Evolutionary conservation across 257 asterid species (phyloP).

Genomic region (Verbena officinalis): DNA sequence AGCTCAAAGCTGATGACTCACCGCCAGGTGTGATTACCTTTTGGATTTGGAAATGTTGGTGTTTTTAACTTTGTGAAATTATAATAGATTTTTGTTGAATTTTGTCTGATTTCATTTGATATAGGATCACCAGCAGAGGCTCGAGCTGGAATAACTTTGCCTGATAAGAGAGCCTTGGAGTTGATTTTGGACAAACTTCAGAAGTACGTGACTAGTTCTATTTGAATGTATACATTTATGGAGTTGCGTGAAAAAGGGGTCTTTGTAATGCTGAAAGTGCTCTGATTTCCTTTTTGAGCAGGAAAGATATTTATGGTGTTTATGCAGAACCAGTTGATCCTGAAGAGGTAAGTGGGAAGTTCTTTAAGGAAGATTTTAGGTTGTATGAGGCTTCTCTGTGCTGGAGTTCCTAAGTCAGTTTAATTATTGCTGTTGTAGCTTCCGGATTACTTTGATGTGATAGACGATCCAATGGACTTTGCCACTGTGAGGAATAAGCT

Average conservation of each 20-base stretch:
- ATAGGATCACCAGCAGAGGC: conserved; percentile 69
- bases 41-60: neutral
- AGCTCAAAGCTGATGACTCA: conserved; percentile 53
- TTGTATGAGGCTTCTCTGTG: conserved; percentile 11
- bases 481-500: conserved; percentile 91
- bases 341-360: conserved; percentile 71
- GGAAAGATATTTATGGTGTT: conserved; percentile 96
- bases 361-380: conserved; percentile 4
- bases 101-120: conserved; percentile 18
- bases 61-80: neutral
- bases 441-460: conserved; percentile 95
- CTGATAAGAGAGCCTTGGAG: conserved; percentile 84
- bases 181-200: conserved; percentile 91
- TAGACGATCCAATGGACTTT: conserved; percentile 95
- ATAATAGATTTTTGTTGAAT: conserved; percentile 20
- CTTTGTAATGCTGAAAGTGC: conserved; percentile 32
- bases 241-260: conserved; percentile 13
- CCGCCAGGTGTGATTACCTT: conserved; percentile 56
- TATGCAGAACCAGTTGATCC: conserved; percentile 99
- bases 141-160: conserved; percentile 54
- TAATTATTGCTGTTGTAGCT: conserved; percentile 55
- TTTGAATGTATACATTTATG: conserved; percentile 19
- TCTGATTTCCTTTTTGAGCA: conserved; percentile 47
- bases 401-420: conserved; percentile 25
- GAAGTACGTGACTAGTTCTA: conserved; percentile 58